A percentile compares a stretch with the other conserved stretches of the same genome.
Evolutionary conservation across 2,329 filamentous ascomycete species (phyloP).

Genomic region (Venturia pyrina): DNA sequence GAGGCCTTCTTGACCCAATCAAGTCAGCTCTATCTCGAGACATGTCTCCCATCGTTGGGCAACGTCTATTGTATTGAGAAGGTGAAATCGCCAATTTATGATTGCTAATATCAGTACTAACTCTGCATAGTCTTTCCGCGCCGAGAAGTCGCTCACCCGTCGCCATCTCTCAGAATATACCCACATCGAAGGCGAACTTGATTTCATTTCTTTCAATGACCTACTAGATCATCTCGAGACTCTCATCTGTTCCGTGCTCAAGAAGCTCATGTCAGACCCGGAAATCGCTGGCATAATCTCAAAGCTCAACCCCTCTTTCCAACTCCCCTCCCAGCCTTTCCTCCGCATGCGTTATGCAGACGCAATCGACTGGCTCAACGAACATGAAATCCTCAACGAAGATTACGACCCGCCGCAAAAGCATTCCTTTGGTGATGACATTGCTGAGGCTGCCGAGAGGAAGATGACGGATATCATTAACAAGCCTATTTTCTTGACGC

Average conservation of each 20-base stretch:
- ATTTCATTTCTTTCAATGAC: slow-evolving; percentile 89
- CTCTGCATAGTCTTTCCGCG: slow-evolving; percentile 69
- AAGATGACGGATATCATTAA: slow-evolving; percentile 96
- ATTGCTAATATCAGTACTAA: slow-evolving; percentile 26
- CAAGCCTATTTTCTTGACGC: slow-evolving; percentile 87
- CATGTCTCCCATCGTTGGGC: slow-evolving; percentile 77
- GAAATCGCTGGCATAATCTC: slow-evolving; percentile 63
- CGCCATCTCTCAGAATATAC: slow-evolving; percentile 95
- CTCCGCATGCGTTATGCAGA: slow-evolving; percentile 90
- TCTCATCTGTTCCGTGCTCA: slow-evolving; percentile 77
- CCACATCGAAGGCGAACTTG: slow-evolving; percentile 90
- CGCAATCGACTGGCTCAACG: slow-evolving; percentile 86
- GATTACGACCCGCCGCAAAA: slow-evolving; percentile 56
- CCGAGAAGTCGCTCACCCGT: slow-evolving; percentile 89
- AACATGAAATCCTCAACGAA: slow-evolving; percentile 87
- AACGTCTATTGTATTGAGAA: slow-evolving; percentile 95
- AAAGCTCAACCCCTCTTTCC: slow-evolving; percentile 84
- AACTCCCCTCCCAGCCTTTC: slow-evolving; percentile 74
- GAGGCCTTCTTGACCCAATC: slow-evolving; percentile 92
- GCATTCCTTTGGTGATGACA: slow-evolving; percentile 92
- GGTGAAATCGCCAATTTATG: background rate
- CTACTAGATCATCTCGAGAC: slow-evolving; percentile 80
- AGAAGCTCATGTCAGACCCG: slow-evolving; percentile 64
- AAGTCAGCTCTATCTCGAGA: slow-evolving; percentile 95
- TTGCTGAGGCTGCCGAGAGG: slow-evolving; percentile 93